These are phyloP conservation scores for Hypoxylon cercidicola DNA, from an alignment of 495 filamentous ascomycete genomes.

Conservation along the genomic window DNA sequence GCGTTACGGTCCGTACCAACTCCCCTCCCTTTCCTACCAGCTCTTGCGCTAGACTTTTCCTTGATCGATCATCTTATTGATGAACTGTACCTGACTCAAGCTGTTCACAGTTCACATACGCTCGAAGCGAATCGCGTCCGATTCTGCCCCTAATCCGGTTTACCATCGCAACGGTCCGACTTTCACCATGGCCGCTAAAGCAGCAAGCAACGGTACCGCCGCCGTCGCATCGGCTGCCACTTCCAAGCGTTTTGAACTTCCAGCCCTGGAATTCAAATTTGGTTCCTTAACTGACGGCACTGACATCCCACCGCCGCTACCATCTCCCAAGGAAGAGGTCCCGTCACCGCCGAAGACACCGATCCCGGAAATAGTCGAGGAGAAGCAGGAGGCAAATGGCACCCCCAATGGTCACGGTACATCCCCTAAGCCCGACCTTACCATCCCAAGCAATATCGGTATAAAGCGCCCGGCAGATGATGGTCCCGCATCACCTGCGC, in stretches of 20 bases:
- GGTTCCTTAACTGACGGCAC: slow-evolving; percentile 66
- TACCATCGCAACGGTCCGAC: slow-evolving; percentile 11
- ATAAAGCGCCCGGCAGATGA: slow-evolving; percentile 57
- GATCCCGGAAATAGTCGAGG: slow-evolving; percentile 34
- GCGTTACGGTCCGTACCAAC: slow-evolving; percentile 32
- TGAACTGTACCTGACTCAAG: slow-evolving; percentile 21
- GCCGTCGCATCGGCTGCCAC: slow-evolving; percentile 30
- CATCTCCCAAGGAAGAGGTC: slow-evolving; percentile 60
- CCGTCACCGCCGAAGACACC: slow-evolving; percentile 51
- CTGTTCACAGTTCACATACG: slow-evolving; percentile 15
- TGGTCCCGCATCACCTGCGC: slow-evolving; percentile 54
- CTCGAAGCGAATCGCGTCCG: slow-evolving; percentile 28
- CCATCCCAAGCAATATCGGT: slow-evolving; percentile 43
- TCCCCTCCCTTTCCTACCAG: slow-evolving; percentile 10
- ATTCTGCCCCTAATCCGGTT: slow-evolving; percentile 21
- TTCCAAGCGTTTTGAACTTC: slow-evolving; percentile 63
- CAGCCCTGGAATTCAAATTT: slow-evolving; percentile 61
- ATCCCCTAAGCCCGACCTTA: slow-evolving; percentile 48
- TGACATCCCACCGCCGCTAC: slow-evolving; percentile 64
- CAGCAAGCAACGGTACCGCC: slow-evolving; percentile 32
- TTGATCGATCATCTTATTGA: slow-evolving; percentile 25
- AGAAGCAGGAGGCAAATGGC: slow-evolving; percentile 43
- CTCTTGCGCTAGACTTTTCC: slow-evolving; percentile 28
- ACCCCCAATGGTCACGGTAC: slow-evolving; percentile 49
- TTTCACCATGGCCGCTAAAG: slow-evolving; percentile 39